Base-by-base conservation (phyloP, 1,139 yeast genomes). In the Yamadazyma oceani region DNA sequence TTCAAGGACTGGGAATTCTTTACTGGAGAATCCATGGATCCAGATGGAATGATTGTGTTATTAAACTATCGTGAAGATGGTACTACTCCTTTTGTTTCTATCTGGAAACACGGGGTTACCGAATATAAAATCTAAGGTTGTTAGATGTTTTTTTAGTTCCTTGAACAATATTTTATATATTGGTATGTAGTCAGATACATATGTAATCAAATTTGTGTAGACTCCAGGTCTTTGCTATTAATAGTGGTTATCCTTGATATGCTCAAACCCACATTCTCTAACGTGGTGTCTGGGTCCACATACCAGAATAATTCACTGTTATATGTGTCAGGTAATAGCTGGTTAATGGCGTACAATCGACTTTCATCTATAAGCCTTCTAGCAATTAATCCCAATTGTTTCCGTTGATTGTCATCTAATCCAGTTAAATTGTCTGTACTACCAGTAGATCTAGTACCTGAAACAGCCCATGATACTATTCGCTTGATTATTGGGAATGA, bases 61-160 rank as follows among this genome's bases (percentile, higher is more conserved):
- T 85, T 92, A 75, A 92, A 92, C 95, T 92, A 92, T 89, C 95
- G 99, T 78, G 98, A 92, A 78, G 97, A 92, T 66, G 99, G 98
- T 78, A 77, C 82, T 60, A 94, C 99, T 55, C 98, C 98, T 64
- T 94, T 65, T 78, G 94, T 92, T 64, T 88, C 90, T 55, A 82
- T 89, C 84, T 92, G 97, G 97, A 94, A 90, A 80, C 97, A 92
- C 73, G 98, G 97, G 81, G 82, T 87, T 54, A 75, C 70, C 59
- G 88, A 81, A 69, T 80, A 76, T 69, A 92, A 92, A 84, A 80
- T 89, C 78, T 90, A 88, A 81, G 59, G 48, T 31, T 23, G 22
- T 31, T 31, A n/a, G n/a, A n/a, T n/a, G n/a, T 26, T 26, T 14
- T 28, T 34, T 12, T 30, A 21, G 23, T 26, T 19, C 21, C 21